These are phyloP conservation scores for Fusarium sp. DNA, from an alignment of 2,329 filamentous ascomycete genomes.

Conservation along the genomic window DNA sequence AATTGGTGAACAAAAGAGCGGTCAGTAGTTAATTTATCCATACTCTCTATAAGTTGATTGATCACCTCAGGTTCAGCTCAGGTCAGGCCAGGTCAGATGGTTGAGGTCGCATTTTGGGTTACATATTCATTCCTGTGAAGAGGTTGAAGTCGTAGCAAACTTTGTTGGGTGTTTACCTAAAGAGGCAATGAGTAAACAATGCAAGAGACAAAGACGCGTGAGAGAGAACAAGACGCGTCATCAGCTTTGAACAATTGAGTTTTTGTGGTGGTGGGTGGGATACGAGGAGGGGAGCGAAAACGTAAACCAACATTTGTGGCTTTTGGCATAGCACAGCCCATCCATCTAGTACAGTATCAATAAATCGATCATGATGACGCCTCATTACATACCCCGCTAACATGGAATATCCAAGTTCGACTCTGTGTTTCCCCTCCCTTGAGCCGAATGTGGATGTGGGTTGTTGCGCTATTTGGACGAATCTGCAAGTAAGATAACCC, in stretches of 20 bases:
- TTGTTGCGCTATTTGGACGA: not conserved
- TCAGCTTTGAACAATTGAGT: conserved; percentile 18
- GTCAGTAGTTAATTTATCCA: conserved; percentile 21
- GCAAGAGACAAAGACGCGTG: conserved; percentile 22
- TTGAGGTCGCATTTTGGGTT: conserved; percentile 37
- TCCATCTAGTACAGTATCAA: too few species aligned
- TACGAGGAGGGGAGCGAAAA: not conserved
- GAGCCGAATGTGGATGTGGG: not conserved
- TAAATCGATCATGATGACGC: conserved; percentile 26
- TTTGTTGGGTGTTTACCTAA: conserved; percentile 32
- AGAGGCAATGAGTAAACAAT: conserved; percentile 40
- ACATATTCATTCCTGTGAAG: conserved; percentile 29
- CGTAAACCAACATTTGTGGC: conserved; percentile 2
- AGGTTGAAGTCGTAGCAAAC: not conserved
- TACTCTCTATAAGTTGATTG: not conserved
- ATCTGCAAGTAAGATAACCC: conserved; percentile 1
- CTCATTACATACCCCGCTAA: conserved; percentile 16
- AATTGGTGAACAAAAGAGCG: conserved; percentile 23
- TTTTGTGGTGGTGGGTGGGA: conserved; percentile 6
- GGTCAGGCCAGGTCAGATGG: conserved; percentile 5
- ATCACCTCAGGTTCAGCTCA: conserved; percentile 8
- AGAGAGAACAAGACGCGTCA: conserved; percentile 28
- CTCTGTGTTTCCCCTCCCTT: conserved; percentile 15
- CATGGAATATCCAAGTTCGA: conserved; percentile 26
- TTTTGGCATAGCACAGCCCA: conserved; percentile 4